Conservation (phyloP, 305 asterid genomes). For the Solanum hybrid region DNA sequence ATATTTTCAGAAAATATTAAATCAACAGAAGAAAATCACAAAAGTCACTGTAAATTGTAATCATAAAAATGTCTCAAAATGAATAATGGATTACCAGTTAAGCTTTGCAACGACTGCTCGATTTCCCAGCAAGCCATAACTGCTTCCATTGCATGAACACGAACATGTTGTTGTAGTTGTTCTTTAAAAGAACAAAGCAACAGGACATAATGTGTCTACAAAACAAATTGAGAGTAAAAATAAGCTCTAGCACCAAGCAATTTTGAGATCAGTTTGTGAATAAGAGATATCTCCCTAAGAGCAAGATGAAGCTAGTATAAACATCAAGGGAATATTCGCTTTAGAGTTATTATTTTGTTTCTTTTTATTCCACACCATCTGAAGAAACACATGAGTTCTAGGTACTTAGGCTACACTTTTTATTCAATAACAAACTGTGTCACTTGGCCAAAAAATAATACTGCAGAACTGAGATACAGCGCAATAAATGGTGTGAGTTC, state of each 20-base stretch:
- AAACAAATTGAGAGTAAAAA: neutral
- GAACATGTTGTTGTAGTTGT: slow-evolving; percentile 56
- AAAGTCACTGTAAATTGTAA: neutral
- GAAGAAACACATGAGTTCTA: neutral
- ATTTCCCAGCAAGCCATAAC: slow-evolving; percentile 69
- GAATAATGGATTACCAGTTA: slow-evolving; percentile 32
- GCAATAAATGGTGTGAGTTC: neutral
- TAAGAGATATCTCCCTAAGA: neutral
- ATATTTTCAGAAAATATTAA: neutral
- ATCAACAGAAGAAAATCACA: neutral
- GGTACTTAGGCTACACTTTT: neutral
- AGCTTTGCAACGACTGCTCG: slow-evolving; percentile 54
- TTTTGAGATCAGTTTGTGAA: neutral
- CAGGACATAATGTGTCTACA: slow-evolving; percentile 46
- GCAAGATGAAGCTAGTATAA: neutral
- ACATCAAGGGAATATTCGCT: neutral
- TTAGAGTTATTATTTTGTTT: neutral
- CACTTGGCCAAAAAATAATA: neutral
- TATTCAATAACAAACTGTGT: neutral
- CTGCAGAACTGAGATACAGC: neutral
- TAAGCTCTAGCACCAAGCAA: neutral
- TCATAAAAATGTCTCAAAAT: neutral
- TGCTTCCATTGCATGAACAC: slow-evolving; percentile 65
- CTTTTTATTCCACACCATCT: neutral
- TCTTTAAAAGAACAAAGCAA: slow-evolving; percentile 55